Evolutionary conservation across 108 stramenopile genomes (phyloP).

Genomic region (Thalassiosira profunda): DNA sequence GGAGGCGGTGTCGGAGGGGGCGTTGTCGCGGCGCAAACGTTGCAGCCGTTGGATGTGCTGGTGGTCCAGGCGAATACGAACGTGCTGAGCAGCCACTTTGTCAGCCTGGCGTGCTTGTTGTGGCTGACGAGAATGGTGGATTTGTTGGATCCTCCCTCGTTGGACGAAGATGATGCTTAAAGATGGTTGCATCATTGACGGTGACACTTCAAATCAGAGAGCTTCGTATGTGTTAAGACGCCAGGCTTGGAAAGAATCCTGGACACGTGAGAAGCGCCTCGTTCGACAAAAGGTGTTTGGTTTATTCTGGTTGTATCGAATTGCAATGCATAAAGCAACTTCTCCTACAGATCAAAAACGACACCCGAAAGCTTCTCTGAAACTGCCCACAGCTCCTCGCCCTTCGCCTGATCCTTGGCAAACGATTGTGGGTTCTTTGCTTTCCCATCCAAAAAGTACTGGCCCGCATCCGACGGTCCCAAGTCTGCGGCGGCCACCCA

Average conservation of each 20-base stretch:
- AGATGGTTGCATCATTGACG: no score
- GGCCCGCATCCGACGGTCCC: slow-evolving; percentile 12
- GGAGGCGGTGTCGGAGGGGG: slow-evolving; percentile 43
- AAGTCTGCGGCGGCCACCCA: slow-evolving; percentile 43
- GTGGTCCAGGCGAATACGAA: slow-evolving; percentile 96
- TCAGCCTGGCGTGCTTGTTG: slow-evolving; percentile 73
- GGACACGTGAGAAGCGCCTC: no score
- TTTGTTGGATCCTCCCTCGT: slow-evolving; percentile 71
- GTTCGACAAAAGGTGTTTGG: no score
- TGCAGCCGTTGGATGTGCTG: slow-evolving; percentile 91
- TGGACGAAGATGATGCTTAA: slow-evolving; percentile 63
- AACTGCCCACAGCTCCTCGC: slow-evolving; percentile 41
- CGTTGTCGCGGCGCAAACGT: slow-evolving; percentile 42
- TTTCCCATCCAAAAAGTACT: slow-evolving; percentile 42
- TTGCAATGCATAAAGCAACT: no score
- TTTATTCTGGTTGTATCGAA: no score
- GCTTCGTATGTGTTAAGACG: no score
- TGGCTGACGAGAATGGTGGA: slow-evolving; percentile 66
- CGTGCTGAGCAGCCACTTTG: slow-evolving; percentile 89
- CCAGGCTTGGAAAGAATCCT: no score
- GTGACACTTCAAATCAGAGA: no score
- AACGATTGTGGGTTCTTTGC: slow-evolving; percentile 25
- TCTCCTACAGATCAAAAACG: slow-evolving; percentile 35
- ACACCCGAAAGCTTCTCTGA: slow-evolving; percentile 52
- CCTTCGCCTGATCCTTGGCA: slow-evolving; percentile 42